phyloP scores from a whole-genome alignment of 805 yeast species.

The Saccharomyces jurei region DNA sequence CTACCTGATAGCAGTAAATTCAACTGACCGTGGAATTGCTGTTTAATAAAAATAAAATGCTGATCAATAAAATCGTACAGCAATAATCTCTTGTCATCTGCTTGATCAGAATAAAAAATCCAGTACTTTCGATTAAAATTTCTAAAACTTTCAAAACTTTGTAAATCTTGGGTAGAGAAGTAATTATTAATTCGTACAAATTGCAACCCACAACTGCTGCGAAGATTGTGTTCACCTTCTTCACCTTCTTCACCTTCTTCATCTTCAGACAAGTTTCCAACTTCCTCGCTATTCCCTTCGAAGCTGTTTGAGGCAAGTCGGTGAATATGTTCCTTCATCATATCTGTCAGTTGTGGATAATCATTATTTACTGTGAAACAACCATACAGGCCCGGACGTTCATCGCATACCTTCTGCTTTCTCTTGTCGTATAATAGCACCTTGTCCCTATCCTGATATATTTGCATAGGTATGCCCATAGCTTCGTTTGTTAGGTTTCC shows the following conservation, averaged over 20 bases:
- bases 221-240: not conserved
- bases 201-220: not conserved
- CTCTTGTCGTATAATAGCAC: not conserved
- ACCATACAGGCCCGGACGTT: not conserved
- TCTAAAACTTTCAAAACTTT: not conserved
- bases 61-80: not conserved
- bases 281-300: not conserved
- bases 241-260: not conserved
- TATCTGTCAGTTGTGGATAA: not conserved
- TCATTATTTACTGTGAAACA: not conserved
- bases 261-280: not conserved
- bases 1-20: not conserved
- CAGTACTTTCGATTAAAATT: not conserved
- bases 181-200: not conserved
- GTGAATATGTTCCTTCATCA: not conserved
- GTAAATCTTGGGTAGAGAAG: not conserved
- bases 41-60: not conserved
- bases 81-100: not conserved
- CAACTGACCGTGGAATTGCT: not conserved
- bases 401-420: not conserved
- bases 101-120: not conserved
- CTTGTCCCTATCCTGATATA: not conserved
- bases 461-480: constrained; percentile 5
- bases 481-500: not conserved
- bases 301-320: not conserved